These are phyloP conservation scores for Ceratobasidium theobromae DNA, from an alignment of 1,284 basidiomycete genomes.

Conservation along the genomic window DNA sequence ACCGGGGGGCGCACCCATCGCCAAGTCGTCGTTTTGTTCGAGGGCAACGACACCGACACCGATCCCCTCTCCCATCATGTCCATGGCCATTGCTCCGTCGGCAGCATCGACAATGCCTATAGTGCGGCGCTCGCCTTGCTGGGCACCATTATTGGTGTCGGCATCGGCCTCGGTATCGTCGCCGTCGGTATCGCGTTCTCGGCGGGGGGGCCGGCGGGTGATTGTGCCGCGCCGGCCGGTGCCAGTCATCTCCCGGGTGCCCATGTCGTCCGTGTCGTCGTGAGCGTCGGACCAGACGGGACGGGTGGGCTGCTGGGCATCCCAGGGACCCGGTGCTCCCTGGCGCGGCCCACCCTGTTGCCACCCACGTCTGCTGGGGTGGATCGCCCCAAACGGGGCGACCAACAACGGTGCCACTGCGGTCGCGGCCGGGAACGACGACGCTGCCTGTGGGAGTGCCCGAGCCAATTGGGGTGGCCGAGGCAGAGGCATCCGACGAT, in stretches of 20 bases:
- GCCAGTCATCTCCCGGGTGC: too few species aligned
- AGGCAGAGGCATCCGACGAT: conserved; percentile 54
- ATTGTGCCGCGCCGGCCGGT: conserved; percentile 21
- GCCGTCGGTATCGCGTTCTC: conserved; percentile 40
- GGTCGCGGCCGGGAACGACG: conserved; percentile 58
- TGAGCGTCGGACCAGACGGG: too few species aligned
- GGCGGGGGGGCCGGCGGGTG: conserved; percentile 14
- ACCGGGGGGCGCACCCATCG: conserved; percentile 82
- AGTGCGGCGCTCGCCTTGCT: conserved; percentile 44
- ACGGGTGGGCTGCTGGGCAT: neutral
- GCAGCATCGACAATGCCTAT: conserved; percentile 58
- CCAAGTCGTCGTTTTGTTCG: conserved; percentile 69
- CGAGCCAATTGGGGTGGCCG: conserved; percentile 58
- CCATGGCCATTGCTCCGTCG: conserved; percentile 48
- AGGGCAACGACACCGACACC: conserved; percentile 51
- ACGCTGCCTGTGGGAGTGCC: conserved; percentile 56
- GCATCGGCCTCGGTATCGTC: conserved; percentile 50
- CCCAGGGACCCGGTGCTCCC: neutral
- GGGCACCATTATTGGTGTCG: conserved; percentile 44
- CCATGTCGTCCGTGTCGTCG: conserved; percentile 45
- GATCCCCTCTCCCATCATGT: conserved; percentile 37
- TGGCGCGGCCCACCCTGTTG: too few species aligned
- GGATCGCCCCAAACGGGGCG: conserved; percentile 58
- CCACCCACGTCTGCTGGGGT: conserved; percentile 38
- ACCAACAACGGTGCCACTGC: conserved; percentile 72